Base-by-base conservation (phyloP, 2,329 filamentous ascomycete species). In the Zymoseptoria ardabiliae region DNA sequence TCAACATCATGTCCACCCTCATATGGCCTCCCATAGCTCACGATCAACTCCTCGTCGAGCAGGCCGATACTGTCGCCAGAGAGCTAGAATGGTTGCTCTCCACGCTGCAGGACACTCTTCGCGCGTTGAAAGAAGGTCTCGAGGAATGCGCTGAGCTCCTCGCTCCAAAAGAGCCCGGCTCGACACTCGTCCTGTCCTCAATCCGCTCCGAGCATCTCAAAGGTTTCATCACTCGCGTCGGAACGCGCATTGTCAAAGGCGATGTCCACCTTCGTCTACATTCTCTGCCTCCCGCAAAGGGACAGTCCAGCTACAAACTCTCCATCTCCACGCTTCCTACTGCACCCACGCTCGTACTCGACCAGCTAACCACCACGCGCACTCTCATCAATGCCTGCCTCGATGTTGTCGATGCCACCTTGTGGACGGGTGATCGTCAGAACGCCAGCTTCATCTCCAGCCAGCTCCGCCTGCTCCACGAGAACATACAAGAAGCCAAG, bases 121-220 rank as follows among this genome's bases (percentile, higher is more conserved):
- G 77, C 56, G 81, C 83, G 17, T 74, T 88, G 61, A 85, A 86
- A 68, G 80, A 82, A 64, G 90, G 91, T 60, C 83, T 97, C 2
- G 86, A 94, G 72, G 91, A 97, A 75, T 97, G 92, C 76, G 90
- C 91, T 66, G 85, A 88, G 19, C 82, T 97, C 22, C 85, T 99
- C 28, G 88, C 91, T 7, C 91, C 93, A 1, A 82, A 87, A 63
- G 91, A 96, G 70, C 86, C 88, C 0, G 91, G 91, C 8, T 92
- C 87, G 68, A 99, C 93, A 0, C 84, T 99, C 25, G 92, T 94
- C 28, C 82, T 99, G 65, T 94, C 89, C 62, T 95, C 92, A 13
- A 83, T 88, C 58, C 85, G 92, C 58, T 93, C 90, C 58, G 94
- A 99, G 77, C 85, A 84, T 66, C 86, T 97, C 63, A 99, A 99